Evolutionary conservation across 768 basidiomycete genomes (phyloP).

Genomic region (Hydnomerulius pinastri): DNA sequence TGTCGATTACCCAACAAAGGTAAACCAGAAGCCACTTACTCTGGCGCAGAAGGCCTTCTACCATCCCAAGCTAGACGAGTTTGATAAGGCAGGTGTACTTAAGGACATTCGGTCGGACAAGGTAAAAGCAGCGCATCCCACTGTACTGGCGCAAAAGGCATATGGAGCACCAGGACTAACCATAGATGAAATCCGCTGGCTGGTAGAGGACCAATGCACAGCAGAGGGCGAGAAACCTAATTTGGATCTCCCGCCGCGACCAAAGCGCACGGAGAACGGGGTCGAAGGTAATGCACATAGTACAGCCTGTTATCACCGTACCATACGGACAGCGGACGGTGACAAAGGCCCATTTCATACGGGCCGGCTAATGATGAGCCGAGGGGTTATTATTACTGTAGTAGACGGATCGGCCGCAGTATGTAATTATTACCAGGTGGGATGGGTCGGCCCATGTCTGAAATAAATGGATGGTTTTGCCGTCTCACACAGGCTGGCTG

Average conservation of each 20-base stretch:
- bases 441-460: no score
- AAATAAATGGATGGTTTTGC: no score
- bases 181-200: conserved; percentile 9
- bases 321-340: no score
- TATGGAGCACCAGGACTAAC: conserved; percentile 5
- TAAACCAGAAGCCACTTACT: conserved; percentile 33
- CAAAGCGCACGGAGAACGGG: no score
- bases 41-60: conserved; percentile 34
- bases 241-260: neutral
- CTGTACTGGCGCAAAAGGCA: conserved; percentile 13
- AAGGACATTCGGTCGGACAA: conserved; percentile 4
- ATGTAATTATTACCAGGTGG: no score
- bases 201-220: conserved; percentile 17
- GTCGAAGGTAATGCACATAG: no score
- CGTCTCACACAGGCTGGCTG: no score
- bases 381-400: no score
- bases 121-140: conserved; percentile 11
- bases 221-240: neutral
- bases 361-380: no score
- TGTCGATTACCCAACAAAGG: conserved; percentile 32
- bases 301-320: no score
- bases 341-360: no score
- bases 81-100: conserved; percentile 34
- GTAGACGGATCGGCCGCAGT: no score
- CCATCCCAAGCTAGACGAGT: conserved; percentile 33